Evolutionary conservation across 2,329 filamentous ascomycete species (phyloP).

Genomic region (Aspergillus tamarii): DNA sequence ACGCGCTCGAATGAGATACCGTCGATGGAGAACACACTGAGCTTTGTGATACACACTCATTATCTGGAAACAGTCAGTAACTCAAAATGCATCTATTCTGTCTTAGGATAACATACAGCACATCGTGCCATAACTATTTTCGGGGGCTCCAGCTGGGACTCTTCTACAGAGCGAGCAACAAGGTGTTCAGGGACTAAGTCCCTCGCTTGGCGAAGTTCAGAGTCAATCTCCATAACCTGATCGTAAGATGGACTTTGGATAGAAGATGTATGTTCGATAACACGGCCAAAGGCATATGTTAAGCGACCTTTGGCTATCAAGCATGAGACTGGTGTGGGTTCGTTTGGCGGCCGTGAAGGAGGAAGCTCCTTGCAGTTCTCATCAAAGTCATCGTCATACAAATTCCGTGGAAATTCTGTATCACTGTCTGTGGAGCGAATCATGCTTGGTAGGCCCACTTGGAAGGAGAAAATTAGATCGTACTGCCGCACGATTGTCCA

Average conservation of each 20-base stretch:
- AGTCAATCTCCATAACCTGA: constrained; percentile 63
- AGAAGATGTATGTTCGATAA: constrained; percentile 47
- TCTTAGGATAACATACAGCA: constrained; percentile 48
- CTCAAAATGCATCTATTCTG: neutral
- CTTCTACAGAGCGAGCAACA: constrained; percentile 73
- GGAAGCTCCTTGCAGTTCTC: constrained; percentile 60
- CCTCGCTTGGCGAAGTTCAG: constrained; percentile 58
- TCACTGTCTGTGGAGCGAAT: constrained; percentile 66
- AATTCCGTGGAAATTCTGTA: constrained; percentile 62
- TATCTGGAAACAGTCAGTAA: constrained; percentile 45
- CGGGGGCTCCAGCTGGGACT: constrained; percentile 70
- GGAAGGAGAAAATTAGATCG: constrained; percentile 67
- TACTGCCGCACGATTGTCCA: constrained; percentile 59
- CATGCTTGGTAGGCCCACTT: constrained; percentile 70
- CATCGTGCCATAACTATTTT: constrained; percentile 78
- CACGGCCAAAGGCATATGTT: constrained; percentile 47
- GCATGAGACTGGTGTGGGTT: constrained; percentile 61
- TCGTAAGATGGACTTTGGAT: constrained; percentile 58
- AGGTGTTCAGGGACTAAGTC: constrained; percentile 78
- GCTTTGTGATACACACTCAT: constrained; percentile 88
- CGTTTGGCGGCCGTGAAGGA: constrained; percentile 57
- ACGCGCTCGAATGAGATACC: constrained; percentile 77
- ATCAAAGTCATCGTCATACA: constrained; percentile 68
- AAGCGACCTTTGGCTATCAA: constrained; percentile 52
- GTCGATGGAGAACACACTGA: constrained; percentile 84